phyloP scores from a whole-genome alignment of 495 filamentous ascomycete genomes.

The Neurospora tetrasperma region DNA sequence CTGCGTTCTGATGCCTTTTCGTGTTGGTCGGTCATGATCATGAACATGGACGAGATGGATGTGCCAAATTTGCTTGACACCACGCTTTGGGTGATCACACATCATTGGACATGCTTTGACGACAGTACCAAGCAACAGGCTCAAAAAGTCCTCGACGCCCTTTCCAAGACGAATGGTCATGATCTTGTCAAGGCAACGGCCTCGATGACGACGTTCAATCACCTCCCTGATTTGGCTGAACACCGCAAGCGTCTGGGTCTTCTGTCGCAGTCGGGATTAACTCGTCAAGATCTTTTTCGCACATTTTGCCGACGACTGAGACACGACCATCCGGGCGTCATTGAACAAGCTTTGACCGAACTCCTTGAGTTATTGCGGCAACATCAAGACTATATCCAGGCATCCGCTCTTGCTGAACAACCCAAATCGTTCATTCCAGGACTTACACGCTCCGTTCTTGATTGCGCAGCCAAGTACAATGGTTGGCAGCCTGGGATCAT shows the following conservation, averaged over 20 bases:
- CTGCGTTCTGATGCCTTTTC: conserved; percentile 68
- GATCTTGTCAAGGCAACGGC: conserved; percentile 54
- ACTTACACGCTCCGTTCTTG: conserved; percentile 66
- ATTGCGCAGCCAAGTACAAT: conserved; percentile 72
- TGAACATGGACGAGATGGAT: conserved; percentile 62
- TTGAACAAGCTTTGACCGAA: conserved; percentile 67
- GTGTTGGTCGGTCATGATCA: conserved; percentile 74
- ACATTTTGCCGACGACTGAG: conserved; percentile 57
- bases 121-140: conserved; percentile 46
- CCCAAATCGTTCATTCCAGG: conserved; percentile 63
- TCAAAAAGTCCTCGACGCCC: conserved; percentile 48
- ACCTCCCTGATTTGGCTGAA: conserved; percentile 57
- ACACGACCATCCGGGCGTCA: conserved; percentile 77
- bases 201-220: conserved; percentile 65
- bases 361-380: conserved; percentile 58
- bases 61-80: conserved; percentile 70
- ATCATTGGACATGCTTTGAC: conserved; percentile 65
- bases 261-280: conserved; percentile 36
- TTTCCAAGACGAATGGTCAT: conserved; percentile 50
- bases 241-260: conserved; percentile 52
- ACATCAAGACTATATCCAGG: conserved; percentile 73
- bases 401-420: conserved; percentile 74
- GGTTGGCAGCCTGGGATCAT: conserved; percentile 54
- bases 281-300: conserved; percentile 40
- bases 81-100: conserved; percentile 75